Evolutionary conservation across 2,329 filamentous ascomycete species (phyloP), one percentile per base, ranked within the genome.

Genomic region (Diaporthe capsici): DNA sequence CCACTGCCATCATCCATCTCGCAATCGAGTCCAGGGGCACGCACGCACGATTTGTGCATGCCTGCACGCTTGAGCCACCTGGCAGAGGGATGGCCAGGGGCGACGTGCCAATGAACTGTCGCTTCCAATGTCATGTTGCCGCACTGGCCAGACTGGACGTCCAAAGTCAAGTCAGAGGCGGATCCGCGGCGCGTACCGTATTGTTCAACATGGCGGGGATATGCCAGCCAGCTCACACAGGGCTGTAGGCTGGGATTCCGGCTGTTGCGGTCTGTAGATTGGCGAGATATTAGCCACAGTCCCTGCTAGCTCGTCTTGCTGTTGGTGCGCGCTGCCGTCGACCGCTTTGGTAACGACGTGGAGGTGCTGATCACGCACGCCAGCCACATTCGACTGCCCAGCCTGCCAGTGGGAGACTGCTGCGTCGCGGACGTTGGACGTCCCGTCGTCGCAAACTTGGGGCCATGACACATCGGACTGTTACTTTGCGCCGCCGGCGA

Each of bases 371-470:
- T 70, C 65, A 70, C 49, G 65, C 65, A 70, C 65, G 49, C 65
- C 49, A 70, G 65, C 65, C 65, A 70, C 65, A 55, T 4, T 53
- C 47, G 34, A 70, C n/a, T 55, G 28, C 34, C 34, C 49, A 28
- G 65, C 42, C 65, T 34, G 47, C 65, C 65, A 70, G 47, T 55
- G 65, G 31, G 13, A 70, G 34, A 53, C 65, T 39, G 65, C 49
- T 42, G 49, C n/a, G 25, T 31, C 65, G 65, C 65, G 49, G 65
- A 70, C 65, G 34, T 55, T 42, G 65, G 65, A 55, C 34, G 65
- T 55, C 65, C 65, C 65, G 65, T 42, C 65, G 65, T 70, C 65
- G 65, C 65, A 70, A 70, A 70, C 49, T 28, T 70, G 34, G n/a
- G 65, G 15, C 65, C 49, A 70, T 70, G 65, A 70, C 65, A 70